A percentile compares a stretch with the other conserved stretches of the same genome.
Conservation (phyloP, 306 rosid genomes). For the Echinosophora koreensis region DNA sequence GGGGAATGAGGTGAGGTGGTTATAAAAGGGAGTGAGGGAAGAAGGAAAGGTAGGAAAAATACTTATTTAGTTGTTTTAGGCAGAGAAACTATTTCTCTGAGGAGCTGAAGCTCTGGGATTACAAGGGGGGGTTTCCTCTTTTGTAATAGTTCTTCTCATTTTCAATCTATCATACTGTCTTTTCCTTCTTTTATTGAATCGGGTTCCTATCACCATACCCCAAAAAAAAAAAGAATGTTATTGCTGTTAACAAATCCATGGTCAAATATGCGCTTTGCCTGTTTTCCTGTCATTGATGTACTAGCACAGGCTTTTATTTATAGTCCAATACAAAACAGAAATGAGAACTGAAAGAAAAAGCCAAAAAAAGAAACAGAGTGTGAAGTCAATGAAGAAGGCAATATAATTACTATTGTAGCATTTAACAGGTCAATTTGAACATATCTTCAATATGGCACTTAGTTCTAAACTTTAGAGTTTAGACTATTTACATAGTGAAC, state of each 20-base stretch:
- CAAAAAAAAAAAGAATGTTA: too few species aligned
- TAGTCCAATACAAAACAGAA: background rate
- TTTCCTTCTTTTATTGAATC: too few species aligned
- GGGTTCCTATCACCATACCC: too few species aligned
- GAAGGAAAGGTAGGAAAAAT: too few species aligned
- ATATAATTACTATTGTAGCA: conserved; percentile 40
- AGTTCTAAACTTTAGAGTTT: conserved; percentile 39
- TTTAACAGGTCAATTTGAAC: conserved; percentile 34
- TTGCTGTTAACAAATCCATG: background rate
- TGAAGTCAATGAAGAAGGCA: conserved; percentile 13
- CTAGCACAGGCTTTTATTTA: background rate
- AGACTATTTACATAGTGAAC: conserved; percentile 52
- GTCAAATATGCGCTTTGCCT: background rate
- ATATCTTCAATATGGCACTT: conserved; percentile 40
- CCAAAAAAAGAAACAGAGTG: background rate
- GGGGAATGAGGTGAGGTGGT: too few species aligned
- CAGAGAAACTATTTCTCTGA: too few species aligned
- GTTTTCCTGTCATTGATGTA: background rate
- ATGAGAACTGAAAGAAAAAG: background rate
- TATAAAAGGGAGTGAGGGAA: too few species aligned
- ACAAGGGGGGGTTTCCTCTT: too few species aligned
- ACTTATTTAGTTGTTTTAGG: too few species aligned
- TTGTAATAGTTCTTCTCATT: too few species aligned
- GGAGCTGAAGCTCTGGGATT: too few species aligned
- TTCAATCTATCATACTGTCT: too few species aligned